phyloP scores from a whole-genome alignment of 352 stramenopile species.

The Globisporangium acanthophoron region DNA sequence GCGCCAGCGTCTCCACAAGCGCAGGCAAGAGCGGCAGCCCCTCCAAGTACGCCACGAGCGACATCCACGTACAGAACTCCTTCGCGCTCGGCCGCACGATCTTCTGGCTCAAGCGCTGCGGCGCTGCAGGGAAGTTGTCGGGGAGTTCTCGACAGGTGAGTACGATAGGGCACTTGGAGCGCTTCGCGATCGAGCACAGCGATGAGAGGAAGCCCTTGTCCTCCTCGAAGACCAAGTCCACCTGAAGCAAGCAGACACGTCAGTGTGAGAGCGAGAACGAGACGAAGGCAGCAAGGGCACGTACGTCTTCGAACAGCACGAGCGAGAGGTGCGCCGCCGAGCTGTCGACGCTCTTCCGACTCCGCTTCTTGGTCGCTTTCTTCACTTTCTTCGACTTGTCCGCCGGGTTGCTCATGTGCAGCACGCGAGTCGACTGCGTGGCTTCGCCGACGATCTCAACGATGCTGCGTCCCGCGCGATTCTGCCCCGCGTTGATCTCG shows the following conservation, averaged over 20 bases:
- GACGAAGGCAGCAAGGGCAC: slow-evolving; percentile 5
- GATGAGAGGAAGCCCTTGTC: slow-evolving; percentile 75
- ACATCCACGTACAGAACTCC: slow-evolving; percentile 67
- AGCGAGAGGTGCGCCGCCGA: slow-evolving; percentile 55
- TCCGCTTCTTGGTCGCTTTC: slow-evolving; percentile 34
- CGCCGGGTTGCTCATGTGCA: slow-evolving; percentile 28
- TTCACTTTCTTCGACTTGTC: slow-evolving; percentile 46
- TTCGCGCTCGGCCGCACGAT: slow-evolving; percentile 35
- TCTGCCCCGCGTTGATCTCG: slow-evolving; percentile 80
- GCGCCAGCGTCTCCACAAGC: slow-evolving; percentile 35
- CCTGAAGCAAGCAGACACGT: slow-evolving; percentile 7
- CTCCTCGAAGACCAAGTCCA: slow-evolving; percentile 75
- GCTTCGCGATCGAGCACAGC: slow-evolving; percentile 71
- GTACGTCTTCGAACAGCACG: slow-evolving; percentile 80
- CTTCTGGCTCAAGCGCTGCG: slow-evolving; percentile 32
- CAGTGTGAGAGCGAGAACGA: neutral
- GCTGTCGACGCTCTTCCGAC: slow-evolving; percentile 31
- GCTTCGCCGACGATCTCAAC: slow-evolving; percentile 78
- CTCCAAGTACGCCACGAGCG: slow-evolving; percentile 56
- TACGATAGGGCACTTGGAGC: slow-evolving; percentile 77
- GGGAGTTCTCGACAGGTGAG: slow-evolving; percentile 61
- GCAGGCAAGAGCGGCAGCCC: slow-evolving; percentile 27
- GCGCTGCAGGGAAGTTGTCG: slow-evolving; percentile 47
- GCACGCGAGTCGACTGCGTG: slow-evolving; percentile 74
- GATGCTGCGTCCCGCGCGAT: slow-evolving; percentile 60